These are phyloP conservation scores for Bondarzewia mesenterica DNA, from an alignment of 1,284 basidiomycete genomes.

Conservation along the genomic window DNA sequence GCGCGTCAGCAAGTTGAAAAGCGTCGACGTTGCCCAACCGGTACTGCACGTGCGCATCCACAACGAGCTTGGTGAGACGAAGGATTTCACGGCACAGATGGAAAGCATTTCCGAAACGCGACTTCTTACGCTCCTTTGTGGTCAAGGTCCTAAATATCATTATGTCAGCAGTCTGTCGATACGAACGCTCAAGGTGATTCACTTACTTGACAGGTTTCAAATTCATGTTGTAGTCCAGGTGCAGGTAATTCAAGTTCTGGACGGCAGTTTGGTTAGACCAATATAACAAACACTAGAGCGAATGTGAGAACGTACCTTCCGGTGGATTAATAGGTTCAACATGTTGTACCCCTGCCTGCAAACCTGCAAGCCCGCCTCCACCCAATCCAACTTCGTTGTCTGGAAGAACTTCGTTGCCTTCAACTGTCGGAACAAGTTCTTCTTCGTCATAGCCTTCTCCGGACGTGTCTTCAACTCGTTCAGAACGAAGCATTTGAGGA, in stretches of 20 bases:
- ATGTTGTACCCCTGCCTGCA: constrained; percentile 99
- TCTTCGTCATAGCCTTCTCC: constrained; percentile 97
- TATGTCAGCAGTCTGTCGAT: not conserved
- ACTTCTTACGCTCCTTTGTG: constrained; percentile 99
- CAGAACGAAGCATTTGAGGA: constrained; percentile 93
- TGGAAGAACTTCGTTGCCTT: constrained; percentile 99
- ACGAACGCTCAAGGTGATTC: not conserved
- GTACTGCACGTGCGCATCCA: constrained; percentile 98
- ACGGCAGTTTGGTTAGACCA: constrained; percentile 11
- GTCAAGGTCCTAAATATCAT: constrained; percentile 78
- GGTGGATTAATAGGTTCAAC: constrained; percentile 97
- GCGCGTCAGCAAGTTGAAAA: constrained; percentile 97
- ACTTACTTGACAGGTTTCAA: constrained; percentile 90
- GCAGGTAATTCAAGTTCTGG: constrained; percentile 92
- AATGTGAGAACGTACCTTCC: constrained; percentile 56
- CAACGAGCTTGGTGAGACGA: constrained; percentile 95
- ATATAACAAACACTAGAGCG: not conserved
- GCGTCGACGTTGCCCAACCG: constrained; percentile 98
- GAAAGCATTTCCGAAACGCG: constrained; percentile 99
- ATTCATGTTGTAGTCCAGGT: constrained; percentile 93
- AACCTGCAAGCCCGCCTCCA: constrained; percentile 97
- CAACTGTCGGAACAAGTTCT: constrained; percentile 91
- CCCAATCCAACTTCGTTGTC: constrained; percentile 96
- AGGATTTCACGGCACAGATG: constrained; percentile 97
- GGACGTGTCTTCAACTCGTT: constrained; percentile 87